phyloP scores from a whole-genome alignment of 164 flowering plant genomes.

The Euptelea pleiosperma region DNA sequence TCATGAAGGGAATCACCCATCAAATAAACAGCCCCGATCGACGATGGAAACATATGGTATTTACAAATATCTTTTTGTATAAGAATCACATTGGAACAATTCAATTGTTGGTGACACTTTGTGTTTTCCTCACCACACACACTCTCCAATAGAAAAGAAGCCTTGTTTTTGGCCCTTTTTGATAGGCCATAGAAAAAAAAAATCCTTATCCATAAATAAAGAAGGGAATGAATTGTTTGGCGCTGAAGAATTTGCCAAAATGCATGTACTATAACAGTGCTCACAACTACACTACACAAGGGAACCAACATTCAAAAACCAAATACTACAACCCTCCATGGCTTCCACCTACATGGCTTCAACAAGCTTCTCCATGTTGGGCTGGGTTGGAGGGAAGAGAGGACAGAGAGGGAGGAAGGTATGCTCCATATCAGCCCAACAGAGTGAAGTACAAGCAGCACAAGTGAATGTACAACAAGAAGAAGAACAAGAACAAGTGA shows the following conservation, averaged over 20 bases:
- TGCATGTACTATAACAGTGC: background rate
- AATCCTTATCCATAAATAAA: background rate
- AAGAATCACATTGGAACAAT: background rate
- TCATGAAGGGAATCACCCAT: background rate
- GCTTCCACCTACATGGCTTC: constrained; percentile 36
- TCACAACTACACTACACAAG: background rate
- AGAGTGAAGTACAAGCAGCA: constrained; percentile 24
- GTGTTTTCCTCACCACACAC: no score
- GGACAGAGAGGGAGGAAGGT: constrained; percentile 13
- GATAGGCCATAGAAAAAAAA: background rate
- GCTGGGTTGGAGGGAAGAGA: constrained; percentile 28
- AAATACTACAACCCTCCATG: constrained; percentile 7
- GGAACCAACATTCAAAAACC: no score
- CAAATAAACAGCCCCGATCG: background rate
- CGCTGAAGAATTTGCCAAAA: background rate
- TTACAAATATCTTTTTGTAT: background rate
- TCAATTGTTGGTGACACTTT: no score
- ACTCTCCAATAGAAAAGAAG: background rate
- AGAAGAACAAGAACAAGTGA: constrained; percentile 17
- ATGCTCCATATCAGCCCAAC: constrained; percentile 34
- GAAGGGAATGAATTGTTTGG: background rate
- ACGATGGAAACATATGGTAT: no score
- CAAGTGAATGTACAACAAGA: constrained; percentile 4
- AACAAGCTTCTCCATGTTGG: constrained; percentile 39
- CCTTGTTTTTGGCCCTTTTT: no score